Percentiles rank a stretch among this genome's conserved stretches.
Conservation (phyloP, 2,329 filamentous ascomycete genomes). For the Microascus cirrosus region DNA sequence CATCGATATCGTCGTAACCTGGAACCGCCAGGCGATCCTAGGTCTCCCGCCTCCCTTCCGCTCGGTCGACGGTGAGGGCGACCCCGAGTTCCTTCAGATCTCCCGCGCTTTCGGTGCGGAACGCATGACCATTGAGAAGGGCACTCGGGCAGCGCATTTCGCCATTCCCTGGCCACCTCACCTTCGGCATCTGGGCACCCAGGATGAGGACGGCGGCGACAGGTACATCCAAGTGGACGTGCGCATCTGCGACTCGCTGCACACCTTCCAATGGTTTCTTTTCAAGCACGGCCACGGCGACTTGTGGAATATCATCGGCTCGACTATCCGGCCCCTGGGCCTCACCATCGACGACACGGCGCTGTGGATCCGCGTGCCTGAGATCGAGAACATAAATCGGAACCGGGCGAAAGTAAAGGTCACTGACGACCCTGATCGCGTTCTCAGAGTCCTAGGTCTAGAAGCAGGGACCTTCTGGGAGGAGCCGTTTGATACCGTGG, state of each 20-base stretch:
- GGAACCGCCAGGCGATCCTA: slow-evolving; percentile 12
- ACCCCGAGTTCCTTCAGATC: slow-evolving; percentile 18
- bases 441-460: slow-evolving; percentile 55
- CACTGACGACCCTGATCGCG: slow-evolving; percentile 39
- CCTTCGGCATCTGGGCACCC: slow-evolving; percentile 2
- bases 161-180: slow-evolving; percentile 44
- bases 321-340: slow-evolving; percentile 51
- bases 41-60: not conserved
- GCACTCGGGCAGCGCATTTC: slow-evolving; percentile 25
- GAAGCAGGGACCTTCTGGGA: slow-evolving; percentile 33
- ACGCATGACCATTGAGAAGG: slow-evolving; percentile 17
- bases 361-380: slow-evolving; percentile 53
- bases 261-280: slow-evolving; percentile 46
- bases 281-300: slow-evolving; percentile 68
- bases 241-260: slow-evolving; percentile 32
- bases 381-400: slow-evolving; percentile 51
- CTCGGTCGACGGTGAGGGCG: not conserved
- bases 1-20: slow-evolving; percentile 55
- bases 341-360: slow-evolving; percentile 54
- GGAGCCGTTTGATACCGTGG: slow-evolving; percentile 38
- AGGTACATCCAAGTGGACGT: slow-evolving; percentile 60
- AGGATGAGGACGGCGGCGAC: not conserved
- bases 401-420: slow-evolving; percentile 49
- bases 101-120: slow-evolving; percentile 30
- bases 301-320: slow-evolving; percentile 52